phyloP scores from a whole-genome alignment of 169 alveolate species.

The Plasmodium vivax region DNA sequence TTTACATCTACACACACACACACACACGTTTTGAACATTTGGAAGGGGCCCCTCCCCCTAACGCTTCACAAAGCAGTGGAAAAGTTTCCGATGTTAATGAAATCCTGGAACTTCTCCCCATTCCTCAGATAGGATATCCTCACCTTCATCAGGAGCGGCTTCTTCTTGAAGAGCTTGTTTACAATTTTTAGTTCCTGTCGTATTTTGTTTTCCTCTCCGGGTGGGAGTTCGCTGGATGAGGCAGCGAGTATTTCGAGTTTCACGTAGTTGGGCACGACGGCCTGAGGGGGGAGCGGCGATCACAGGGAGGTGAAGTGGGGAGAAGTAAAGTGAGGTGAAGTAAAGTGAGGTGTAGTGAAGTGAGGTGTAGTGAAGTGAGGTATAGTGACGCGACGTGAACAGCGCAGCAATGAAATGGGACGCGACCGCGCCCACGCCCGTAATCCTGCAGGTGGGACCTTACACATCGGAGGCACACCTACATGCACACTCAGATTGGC shows the following conservation, averaged over 20 bases:
- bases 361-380: too few species aligned
- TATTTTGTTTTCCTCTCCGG: conserved; percentile 54
- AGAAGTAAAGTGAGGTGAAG: too few species aligned
- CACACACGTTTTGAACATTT: background rate
- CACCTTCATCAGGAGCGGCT: conserved; percentile 76
- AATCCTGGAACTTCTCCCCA: conserved; percentile 57
- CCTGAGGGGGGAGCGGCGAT: conserved; percentile 7
- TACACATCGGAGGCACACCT: background rate
- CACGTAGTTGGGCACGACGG: conserved; percentile 72
- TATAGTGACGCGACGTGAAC: background rate
- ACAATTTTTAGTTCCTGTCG: conserved; percentile 49
- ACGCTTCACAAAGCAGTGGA: conserved; percentile 32
- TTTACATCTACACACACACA: background rate
- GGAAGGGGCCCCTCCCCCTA: background rate
- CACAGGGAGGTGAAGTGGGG: background rate
- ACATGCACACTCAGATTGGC: background rate
- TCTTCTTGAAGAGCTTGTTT: conserved; percentile 50
- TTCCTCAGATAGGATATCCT: conserved; percentile 59
- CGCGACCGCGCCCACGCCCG: background rate
- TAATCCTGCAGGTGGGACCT: background rate
- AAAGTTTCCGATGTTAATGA: conserved; percentile 69
- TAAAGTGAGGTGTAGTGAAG: too few species aligned
- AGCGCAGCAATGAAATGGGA: background rate
- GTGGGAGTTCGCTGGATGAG: conserved; percentile 55
- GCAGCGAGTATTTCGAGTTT: conserved; percentile 65